phyloP scores from a whole-genome alignment of 495 filamentous ascomycete genomes.

The Xylaria curta region DNA sequence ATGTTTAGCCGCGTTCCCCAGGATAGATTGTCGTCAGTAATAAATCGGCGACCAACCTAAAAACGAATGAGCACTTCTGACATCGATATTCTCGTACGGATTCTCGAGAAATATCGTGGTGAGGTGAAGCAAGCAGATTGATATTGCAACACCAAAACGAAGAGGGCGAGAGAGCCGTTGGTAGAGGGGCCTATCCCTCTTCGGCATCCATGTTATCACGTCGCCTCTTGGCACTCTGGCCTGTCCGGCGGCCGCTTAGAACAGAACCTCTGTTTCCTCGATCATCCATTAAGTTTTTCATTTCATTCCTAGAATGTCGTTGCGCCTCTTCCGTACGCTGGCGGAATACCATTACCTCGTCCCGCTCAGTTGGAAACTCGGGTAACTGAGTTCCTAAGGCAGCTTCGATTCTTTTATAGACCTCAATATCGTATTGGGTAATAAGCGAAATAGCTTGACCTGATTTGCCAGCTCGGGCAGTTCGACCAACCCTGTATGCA shows the following conservation, averaged over 20 bases:
- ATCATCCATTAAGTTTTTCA: conserved; percentile 84
- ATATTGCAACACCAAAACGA: not conserved
- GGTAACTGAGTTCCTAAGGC: conserved; percentile 77
- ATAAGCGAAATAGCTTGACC: conserved; percentile 83
- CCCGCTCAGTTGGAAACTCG: conserved; percentile 72
- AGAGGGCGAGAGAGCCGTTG: not conserved
- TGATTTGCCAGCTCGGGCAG: conserved; percentile 85
- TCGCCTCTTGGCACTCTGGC: conserved; percentile 51
- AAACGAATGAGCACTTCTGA: not conserved
- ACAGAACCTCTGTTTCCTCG: conserved; percentile 68
- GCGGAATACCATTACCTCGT: conserved; percentile 87
- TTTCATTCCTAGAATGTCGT: conserved; percentile 76
- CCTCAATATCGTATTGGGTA: conserved; percentile 91
- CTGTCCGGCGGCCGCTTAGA: conserved; percentile 58
- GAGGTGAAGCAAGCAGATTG: not conserved
- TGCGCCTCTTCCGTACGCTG: conserved; percentile 85
- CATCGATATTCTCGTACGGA: not conserved
- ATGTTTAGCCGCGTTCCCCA: not conserved
- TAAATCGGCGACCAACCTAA: not conserved
- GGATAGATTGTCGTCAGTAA: not conserved
- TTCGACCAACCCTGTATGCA: conserved; percentile 74
- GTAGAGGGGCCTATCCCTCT: conserved; percentile 58
- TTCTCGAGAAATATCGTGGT: not conserved
- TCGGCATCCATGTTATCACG: conserved; percentile 86
- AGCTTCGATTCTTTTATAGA: conserved; percentile 83